phyloP scores from a whole-genome alignment of 2,329 filamentous ascomycete genomes.

The Fusarium vanettenii region DNA sequence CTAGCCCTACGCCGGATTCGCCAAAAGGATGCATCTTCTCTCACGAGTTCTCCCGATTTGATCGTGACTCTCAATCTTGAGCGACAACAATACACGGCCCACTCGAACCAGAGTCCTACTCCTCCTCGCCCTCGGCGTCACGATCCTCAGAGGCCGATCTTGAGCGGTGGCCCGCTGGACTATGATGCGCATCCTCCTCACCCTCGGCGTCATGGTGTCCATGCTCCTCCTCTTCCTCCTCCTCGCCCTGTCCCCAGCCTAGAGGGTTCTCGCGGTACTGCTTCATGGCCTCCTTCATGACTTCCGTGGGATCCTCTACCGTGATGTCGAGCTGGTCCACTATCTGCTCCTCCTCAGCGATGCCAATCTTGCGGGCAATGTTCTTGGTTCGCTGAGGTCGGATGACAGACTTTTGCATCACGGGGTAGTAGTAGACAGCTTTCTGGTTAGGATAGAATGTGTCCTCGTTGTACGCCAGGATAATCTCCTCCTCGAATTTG shows the following conservation, averaged over 20 bases:
- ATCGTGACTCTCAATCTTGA: constrained; percentile 2
- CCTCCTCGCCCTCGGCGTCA: constrained; percentile 61
- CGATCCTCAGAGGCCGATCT: constrained; percentile 48
- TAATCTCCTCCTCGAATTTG: constrained; percentile 74
- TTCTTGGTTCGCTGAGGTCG: constrained; percentile 73
- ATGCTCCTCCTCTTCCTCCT: constrained; percentile 50
- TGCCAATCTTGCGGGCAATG: constrained; percentile 65
- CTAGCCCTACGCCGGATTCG: constrained; percentile 33
- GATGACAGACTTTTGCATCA: constrained; percentile 73
- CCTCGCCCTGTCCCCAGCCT: constrained; percentile 56
- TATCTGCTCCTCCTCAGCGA: constrained; percentile 62
- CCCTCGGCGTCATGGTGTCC: constrained; percentile 46
- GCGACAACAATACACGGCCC: constrained; percentile 5
- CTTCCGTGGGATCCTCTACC: constrained; percentile 66
- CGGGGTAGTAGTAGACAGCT: constrained; percentile 75
- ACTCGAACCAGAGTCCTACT: constrained; percentile 26
- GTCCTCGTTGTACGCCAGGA: constrained; percentile 69
- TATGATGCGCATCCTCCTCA: constrained; percentile 32
- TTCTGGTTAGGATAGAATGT: constrained; percentile 62
- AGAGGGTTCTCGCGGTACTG: constrained; percentile 65
- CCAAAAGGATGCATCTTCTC: constrained; percentile 13
- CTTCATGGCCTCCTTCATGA: constrained; percentile 63
- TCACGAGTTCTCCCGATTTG: constrained; percentile 2
- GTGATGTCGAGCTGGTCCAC: constrained; percentile 68
- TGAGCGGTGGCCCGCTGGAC: constrained; percentile 37